Conservation (phyloP, 805 yeast genomes). For the Tetrapisispora pingtungensis region DNA sequence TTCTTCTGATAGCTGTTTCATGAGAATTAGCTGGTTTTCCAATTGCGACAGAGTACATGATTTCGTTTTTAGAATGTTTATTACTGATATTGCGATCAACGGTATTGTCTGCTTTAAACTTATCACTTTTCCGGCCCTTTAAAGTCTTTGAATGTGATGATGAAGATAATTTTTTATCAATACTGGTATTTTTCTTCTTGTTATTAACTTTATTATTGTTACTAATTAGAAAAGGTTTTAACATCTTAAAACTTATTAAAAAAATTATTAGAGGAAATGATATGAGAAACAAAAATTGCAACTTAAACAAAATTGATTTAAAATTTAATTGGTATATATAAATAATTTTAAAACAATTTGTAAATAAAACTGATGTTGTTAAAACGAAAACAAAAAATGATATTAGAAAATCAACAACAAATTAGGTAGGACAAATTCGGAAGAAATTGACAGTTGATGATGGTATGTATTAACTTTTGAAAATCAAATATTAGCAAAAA, state of each 20-base stretch:
- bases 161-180: not conserved
- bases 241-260: not conserved
- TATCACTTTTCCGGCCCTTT: not conserved
- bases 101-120: not conserved
- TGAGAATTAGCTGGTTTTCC: constrained; percentile 58
- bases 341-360: too few relatives aligned
- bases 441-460: too few relatives aligned
- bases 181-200: not conserved
- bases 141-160: not conserved
- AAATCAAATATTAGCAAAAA: too few relatives aligned
- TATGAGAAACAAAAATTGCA: not conserved
- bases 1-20: constrained; percentile 78
- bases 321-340: too few relatives aligned
- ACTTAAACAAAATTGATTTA: too few relatives aligned
- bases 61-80: not conserved
- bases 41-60: constrained; percentile 42
- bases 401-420: too few relatives aligned
- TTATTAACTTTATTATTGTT: not conserved
- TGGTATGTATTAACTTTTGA: too few relatives aligned
- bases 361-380: too few relatives aligned
- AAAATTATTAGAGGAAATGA: not conserved
- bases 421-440: too few relatives aligned
- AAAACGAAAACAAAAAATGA: too few relatives aligned
- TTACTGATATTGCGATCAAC: not conserved
- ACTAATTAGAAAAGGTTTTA: not conserved